Conservation (phyloP, 495 filamentous ascomycete genomes). For the Poronia punctata region DNA sequence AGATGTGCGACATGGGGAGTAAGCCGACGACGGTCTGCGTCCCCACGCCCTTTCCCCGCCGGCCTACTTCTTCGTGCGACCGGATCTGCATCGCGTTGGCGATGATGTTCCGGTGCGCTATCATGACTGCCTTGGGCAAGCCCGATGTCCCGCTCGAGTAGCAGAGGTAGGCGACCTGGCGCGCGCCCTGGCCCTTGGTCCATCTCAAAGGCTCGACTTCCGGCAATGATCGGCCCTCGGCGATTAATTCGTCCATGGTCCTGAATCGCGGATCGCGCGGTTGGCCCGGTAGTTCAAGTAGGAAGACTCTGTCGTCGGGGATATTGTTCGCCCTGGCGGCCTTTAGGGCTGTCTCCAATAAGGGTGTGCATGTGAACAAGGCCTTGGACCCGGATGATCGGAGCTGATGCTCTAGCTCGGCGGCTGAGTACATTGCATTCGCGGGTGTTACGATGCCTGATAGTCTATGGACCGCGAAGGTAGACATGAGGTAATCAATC, state of each 20-base stretch:
- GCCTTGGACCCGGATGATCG: constrained; percentile 66
- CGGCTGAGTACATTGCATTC: constrained; percentile 72
- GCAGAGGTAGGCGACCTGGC: constrained; percentile 76
- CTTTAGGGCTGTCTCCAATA: constrained; percentile 61
- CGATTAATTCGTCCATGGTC: constrained; percentile 62
- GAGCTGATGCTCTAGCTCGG: constrained; percentile 74
- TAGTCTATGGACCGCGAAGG: constrained; percentile 70
- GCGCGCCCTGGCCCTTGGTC: constrained; percentile 66
- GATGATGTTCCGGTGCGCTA: constrained; percentile 83
- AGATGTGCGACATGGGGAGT: constrained; percentile 82
- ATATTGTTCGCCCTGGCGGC: constrained; percentile 63
- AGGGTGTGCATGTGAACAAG: constrained; percentile 72
- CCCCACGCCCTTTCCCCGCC: constrained; percentile 31
- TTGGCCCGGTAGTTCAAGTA: constrained; percentile 61
- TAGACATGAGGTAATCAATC: constrained; percentile 74
- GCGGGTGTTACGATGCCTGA: constrained; percentile 71
- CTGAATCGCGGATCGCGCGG: constrained; percentile 51
- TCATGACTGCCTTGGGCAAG: constrained; percentile 91
- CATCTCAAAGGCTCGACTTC: constrained; percentile 60
- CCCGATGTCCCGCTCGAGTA: constrained; percentile 88
- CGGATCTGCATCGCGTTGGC: constrained; percentile 66
- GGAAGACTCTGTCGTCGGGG: constrained; percentile 63
- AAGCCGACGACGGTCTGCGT: constrained; percentile 65
- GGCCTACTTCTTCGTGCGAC: constrained; percentile 44
- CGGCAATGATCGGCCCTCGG: constrained; percentile 55